Percentiles rank a stretch among this genome's conserved stretches.
phyloP scores from a whole-genome alignment of 108 stramenopile species.

The Mayamaea pseudoterrestris region DNA sequence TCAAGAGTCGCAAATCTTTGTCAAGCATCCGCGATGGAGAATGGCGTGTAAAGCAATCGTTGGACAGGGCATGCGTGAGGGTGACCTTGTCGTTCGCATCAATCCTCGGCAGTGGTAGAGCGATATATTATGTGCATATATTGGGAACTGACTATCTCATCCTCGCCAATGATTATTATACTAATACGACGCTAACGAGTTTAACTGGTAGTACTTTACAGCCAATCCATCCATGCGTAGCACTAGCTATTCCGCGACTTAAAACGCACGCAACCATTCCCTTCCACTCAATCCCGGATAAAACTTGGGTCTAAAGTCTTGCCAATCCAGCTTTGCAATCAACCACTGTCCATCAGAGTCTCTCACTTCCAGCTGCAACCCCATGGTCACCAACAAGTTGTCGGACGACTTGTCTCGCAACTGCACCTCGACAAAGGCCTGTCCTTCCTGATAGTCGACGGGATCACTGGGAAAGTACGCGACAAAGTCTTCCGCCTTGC shows the following conservation, averaged over 20 bases:
- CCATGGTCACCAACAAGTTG: constrained; percentile 39
- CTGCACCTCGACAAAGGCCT: constrained; percentile 53
- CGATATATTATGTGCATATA: too few species aligned
- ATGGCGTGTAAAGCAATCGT: constrained; percentile 67
- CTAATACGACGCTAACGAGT: too few species aligned
- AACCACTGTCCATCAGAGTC: constrained; percentile 43
- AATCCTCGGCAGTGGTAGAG: constrained; percentile 55
- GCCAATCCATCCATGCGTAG: too few species aligned
- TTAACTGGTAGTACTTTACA: too few species aligned
- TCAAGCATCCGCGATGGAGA: constrained; percentile 50
- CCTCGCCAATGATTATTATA: too few species aligned
- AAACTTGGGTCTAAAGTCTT: constrained; percentile 65
- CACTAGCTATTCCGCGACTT: too few species aligned
- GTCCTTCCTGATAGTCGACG: constrained; percentile 53
- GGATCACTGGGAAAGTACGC: constrained; percentile 41
- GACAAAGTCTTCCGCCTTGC: constrained; percentile 16
- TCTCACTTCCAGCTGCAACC: constrained; percentile 37
- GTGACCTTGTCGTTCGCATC: constrained; percentile 48
- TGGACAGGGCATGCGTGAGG: constrained; percentile 63
- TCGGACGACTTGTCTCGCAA: constrained; percentile 26
- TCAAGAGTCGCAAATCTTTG: constrained; percentile 54
- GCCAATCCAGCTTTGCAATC: constrained; percentile 66
- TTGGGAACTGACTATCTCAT: too few species aligned
- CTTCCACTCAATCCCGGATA: constrained; percentile 67
- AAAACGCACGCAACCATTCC: constrained; percentile 63